Percentiles rank a stretch among this genome's conserved stretches.
phyloP scores from a whole-genome alignment of 2,329 filamentous ascomycete genomes.

The Aureobasidium subglaciale region DNA sequence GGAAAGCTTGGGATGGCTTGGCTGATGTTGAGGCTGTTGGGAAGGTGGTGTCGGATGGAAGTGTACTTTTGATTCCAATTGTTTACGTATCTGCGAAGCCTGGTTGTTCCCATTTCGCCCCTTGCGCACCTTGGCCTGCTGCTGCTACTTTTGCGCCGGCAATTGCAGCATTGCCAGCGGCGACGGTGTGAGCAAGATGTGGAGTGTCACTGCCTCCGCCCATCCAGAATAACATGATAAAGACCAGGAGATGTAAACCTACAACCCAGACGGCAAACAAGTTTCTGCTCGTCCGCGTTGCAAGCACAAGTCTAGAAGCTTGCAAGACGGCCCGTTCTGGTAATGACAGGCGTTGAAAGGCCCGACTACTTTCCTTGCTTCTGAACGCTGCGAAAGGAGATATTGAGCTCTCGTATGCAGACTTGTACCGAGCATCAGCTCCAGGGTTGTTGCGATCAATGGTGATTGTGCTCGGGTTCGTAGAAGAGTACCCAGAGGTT shows the following conservation, averaged over 20 bases:
- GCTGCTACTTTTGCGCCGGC: slow-evolving; percentile 2
- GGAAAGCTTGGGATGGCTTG: slow-evolving; percentile 7
- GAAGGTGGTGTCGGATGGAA: neutral
- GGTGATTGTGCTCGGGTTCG: slow-evolving; percentile 66
- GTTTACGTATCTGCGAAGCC: slow-evolving; percentile 6
- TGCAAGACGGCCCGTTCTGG: slow-evolving; percentile 88
- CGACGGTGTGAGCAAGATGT: neutral
- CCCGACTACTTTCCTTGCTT: slow-evolving; percentile 83
- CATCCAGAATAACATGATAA: slow-evolving; percentile 79
- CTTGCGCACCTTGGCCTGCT: neutral
- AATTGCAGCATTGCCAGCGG: slow-evolving; percentile 5
- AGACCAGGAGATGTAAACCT: slow-evolving; percentile 78
- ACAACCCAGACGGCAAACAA: slow-evolving; percentile 89
- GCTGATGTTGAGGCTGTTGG: neutral
- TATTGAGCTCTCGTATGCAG: slow-evolving; percentile 90
- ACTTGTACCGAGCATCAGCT: slow-evolving; percentile 75
- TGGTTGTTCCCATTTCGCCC: slow-evolving; percentile 5
- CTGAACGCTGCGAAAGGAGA: slow-evolving; percentile 94
- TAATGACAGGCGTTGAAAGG: slow-evolving; percentile 86
- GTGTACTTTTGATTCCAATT: neutral
- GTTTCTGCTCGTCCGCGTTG: slow-evolving; percentile 84
- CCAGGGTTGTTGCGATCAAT: slow-evolving; percentile 57
- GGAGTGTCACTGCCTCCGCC: slow-evolving; percentile 34
- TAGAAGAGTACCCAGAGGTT: slow-evolving; percentile 56
- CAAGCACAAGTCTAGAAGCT: slow-evolving; percentile 81